phyloP scores from a whole-genome alignment of 371 early-diverging fungal species.

The Dinochytrium kinnereticum region DNA sequence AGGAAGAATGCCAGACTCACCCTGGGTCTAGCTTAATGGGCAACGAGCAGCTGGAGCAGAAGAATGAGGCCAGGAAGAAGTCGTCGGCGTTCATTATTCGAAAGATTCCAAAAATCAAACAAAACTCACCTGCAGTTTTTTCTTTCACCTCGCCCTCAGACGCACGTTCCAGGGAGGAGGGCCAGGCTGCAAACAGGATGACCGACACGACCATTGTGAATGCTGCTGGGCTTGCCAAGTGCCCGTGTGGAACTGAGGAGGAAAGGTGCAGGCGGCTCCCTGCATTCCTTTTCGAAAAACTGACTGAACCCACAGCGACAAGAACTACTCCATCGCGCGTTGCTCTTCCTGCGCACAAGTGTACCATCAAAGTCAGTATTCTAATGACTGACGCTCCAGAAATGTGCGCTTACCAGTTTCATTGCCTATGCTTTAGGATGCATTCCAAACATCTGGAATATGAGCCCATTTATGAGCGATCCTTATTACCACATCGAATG shows the following conservation, averaged over 20 bases:
- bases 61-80: constrained; percentile 21
- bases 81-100: constrained; percentile 1
- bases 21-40: constrained; percentile 37
- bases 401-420: not conserved
- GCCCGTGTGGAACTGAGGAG: constrained; percentile 7
- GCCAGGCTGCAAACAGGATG: not conserved
- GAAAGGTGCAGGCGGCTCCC: not conserved
- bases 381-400: too few relatives aligned
- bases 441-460: constrained; percentile 11
- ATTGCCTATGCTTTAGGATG: not conserved
- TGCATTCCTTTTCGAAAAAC: not conserved
- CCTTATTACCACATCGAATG: constrained; percentile 16
- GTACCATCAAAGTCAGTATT: not conserved
- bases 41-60: constrained; percentile 36
- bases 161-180: not conserved
- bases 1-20: not conserved
- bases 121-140: not conserved
- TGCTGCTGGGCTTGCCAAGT: not conserved
- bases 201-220: not conserved
- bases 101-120: not conserved
- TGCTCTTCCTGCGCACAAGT: not conserved
- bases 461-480: not conserved
- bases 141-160: too few relatives aligned
- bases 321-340: not conserved
- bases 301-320: not conserved